A percentile compares a stretch with the other conserved stretches of the same genome.
Evolutionary conservation across 2,329 filamentous ascomycete species (phyloP).

Genomic region (Stylonectria norvegica): DNA sequence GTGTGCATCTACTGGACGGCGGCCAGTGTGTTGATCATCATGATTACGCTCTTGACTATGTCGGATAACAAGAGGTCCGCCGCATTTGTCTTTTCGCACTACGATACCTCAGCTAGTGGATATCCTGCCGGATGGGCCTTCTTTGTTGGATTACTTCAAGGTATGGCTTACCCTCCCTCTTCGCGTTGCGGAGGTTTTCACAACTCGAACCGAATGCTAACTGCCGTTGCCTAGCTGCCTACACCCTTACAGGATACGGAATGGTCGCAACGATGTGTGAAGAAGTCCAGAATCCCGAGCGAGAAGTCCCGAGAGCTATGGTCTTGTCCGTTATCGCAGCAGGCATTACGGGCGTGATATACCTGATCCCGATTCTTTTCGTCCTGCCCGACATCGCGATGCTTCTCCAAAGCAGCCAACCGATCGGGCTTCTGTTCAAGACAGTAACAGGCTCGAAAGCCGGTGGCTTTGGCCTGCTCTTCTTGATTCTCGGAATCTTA

Average conservation of each 20-base stretch:
- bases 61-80: slow-evolving; percentile 60
- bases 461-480: slow-evolving; percentile 70
- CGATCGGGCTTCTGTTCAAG: slow-evolving; percentile 72
- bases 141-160: slow-evolving; percentile 51
- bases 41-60: slow-evolving; percentile 63
- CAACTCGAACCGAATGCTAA: slow-evolving; percentile 1
- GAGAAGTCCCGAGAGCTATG: slow-evolving; percentile 64
- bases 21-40: slow-evolving; percentile 64
- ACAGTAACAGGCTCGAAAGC: slow-evolving; percentile 66
- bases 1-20: slow-evolving; percentile 70
- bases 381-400: slow-evolving; percentile 63
- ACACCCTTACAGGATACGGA: slow-evolving; percentile 45
- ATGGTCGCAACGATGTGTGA: slow-evolving; percentile 53
- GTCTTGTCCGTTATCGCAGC: slow-evolving; percentile 62
- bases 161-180: slow-evolving; percentile 37
- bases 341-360: slow-evolving; percentile 57
- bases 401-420: slow-evolving; percentile 67
- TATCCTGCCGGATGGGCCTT: slow-evolving; percentile 65
- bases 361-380: slow-evolving; percentile 71
- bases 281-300: slow-evolving; percentile 56
- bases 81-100: slow-evolving; percentile 63
- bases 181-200: background rate
- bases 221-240: slow-evolving; percentile 30
- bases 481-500: slow-evolving; percentile 71
- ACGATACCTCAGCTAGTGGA: slow-evolving; percentile 64